Evolutionary conservation across 176 grass and related monocot species (phyloP).

Genomic region (Lolium perenne): DNA sequence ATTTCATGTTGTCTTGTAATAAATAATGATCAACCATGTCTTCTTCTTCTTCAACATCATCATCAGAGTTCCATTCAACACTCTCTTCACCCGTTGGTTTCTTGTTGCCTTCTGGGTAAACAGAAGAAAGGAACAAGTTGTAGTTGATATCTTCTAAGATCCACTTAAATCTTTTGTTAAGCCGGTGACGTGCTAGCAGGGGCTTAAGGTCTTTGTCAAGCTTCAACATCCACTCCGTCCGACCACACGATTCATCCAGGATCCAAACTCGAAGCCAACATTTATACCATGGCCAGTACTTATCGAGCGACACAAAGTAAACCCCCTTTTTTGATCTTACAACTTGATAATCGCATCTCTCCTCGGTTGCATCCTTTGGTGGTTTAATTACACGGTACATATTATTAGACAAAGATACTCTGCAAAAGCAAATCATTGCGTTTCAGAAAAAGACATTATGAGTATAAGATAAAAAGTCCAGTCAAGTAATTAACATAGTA

Average conservation of each 20-base stretch:
- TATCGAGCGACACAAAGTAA: too few species aligned
- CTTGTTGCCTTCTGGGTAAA: neutral
- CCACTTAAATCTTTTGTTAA: neutral
- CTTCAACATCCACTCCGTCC: neutral
- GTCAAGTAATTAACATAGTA: neutral
- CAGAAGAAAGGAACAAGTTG: neutral
- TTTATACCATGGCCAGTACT: too few species aligned
- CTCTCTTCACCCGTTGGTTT: neutral
- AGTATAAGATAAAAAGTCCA: neutral
- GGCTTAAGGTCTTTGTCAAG: conserved; percentile 3
- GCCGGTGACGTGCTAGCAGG: neutral
- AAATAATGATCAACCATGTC: neutral
- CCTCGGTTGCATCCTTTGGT: neutral
- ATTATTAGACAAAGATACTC: neutral
- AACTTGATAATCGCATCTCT: too few species aligned
- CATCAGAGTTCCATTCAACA: neutral
- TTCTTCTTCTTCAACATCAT: neutral
- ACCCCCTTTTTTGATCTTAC: too few species aligned
- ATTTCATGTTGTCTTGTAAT: neutral
- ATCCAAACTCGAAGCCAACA: neutral
- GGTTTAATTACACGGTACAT: neutral
- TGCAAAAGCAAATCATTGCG: neutral
- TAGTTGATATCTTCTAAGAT: conserved; percentile 3
- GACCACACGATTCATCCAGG: neutral
- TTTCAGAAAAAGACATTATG: neutral